phyloP scores from a whole-genome alignment of 495 filamentous ascomycete genomes.

The Podospora didyma region DNA sequence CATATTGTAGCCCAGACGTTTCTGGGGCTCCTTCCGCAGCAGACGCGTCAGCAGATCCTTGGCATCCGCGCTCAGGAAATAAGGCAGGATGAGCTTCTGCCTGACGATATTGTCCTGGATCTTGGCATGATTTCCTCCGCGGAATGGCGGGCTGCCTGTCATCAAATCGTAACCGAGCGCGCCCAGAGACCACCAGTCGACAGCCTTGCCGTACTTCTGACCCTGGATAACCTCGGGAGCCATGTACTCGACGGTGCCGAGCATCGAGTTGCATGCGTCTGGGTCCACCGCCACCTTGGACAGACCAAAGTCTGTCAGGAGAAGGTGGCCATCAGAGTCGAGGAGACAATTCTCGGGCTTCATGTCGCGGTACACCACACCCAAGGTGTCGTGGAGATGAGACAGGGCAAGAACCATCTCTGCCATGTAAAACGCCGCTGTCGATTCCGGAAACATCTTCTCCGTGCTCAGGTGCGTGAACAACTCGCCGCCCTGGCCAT shows the following conservation, averaged over 20 bases:
- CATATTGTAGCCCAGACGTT: constrained; percentile 83
- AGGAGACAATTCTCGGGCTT: constrained; percentile 98
- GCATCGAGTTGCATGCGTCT: constrained; percentile 78
- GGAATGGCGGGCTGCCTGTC: constrained; percentile 86
- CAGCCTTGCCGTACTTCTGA: constrained; percentile 82
- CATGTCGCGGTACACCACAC: constrained; percentile 93
- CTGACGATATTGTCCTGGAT: constrained; percentile 90
- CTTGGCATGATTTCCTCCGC: constrained; percentile 83
- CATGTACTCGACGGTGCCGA: constrained; percentile 98
- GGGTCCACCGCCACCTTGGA: constrained; percentile 88
- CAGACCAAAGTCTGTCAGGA: constrained; percentile 94
- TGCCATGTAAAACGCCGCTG: constrained; percentile 94
- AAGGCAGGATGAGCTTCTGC: constrained; percentile 80
- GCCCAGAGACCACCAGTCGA: constrained; percentile 98
- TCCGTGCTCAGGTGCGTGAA: constrained; percentile 87
- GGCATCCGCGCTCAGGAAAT: constrained; percentile 82
- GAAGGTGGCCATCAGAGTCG: constrained; percentile 83
- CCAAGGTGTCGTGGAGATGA: constrained; percentile 84
- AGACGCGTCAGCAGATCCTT: constrained; percentile 89
- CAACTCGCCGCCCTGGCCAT: constrained; percentile 94
- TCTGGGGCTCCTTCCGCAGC: constrained; percentile 83
- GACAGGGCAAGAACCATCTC: constrained; percentile 93
- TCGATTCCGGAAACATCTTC: constrained; percentile 85
- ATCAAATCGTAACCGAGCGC: constrained; percentile 88
- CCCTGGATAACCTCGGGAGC: constrained; percentile 88